These are phyloP conservation scores for Dendrobium catenatum DNA, from an alignment of 106 monocot species.

Conservation along the genomic window DNA sequence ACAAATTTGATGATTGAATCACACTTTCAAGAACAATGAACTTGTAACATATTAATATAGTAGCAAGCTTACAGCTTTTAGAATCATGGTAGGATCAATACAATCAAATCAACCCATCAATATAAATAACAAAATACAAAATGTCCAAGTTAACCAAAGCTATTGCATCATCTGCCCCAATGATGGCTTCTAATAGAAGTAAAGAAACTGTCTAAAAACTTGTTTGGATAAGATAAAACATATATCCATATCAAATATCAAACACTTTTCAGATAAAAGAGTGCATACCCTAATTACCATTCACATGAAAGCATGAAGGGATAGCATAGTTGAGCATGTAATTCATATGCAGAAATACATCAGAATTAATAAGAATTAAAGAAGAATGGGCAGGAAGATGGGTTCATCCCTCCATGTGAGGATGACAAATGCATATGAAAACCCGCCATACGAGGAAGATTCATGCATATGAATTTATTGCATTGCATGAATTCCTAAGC, in stretches of 20 bases:
- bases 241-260: neutral
- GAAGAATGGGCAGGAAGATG: too few relatives aligned
- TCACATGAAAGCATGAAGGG: neutral
- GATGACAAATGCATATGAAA: too few relatives aligned
- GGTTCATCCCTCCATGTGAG: too few relatives aligned
- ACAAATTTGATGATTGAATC: neutral
- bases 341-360: neutral
- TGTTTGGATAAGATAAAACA: neutral
- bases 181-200: neutral
- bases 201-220: neutral
- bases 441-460: too few relatives aligned
- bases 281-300: neutral
- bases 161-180: too few relatives aligned
- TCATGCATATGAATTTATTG: too few relatives aligned
- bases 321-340: neutral
- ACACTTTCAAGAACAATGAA: neutral
- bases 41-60: neutral
- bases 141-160: neutral
- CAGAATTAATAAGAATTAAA: neutral
- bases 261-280: neutral
- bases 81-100: neutral
- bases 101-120: slow-evolving; percentile 1
- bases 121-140: neutral
- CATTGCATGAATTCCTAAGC: too few relatives aligned
- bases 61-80: neutral